Percentiles rank a stretch among this genome's conserved stretches.
Evolutionary conservation across 768 basidiomycete species (phyloP).

Genomic region (Termitomyces sp.): DNA sequence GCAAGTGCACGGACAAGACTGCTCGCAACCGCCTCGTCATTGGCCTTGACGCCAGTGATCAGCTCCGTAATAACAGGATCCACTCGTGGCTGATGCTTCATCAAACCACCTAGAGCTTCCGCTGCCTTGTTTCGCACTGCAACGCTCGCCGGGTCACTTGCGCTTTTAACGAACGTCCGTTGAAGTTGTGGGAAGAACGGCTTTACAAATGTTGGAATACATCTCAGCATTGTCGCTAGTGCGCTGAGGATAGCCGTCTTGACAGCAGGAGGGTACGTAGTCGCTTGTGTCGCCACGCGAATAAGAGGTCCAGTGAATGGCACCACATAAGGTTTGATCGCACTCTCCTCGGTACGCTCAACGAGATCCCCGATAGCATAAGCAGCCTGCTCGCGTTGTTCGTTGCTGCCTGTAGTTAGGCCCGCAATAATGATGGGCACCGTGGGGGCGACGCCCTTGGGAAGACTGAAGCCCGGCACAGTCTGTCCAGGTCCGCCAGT

Average conservation of each 20-base stretch:
- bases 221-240: conserved; percentile 76
- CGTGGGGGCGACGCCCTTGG: conserved; percentile 77
- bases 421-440: conserved; percentile 90
- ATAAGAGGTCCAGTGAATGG: conserved; percentile 95
- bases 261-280: conserved; percentile 87
- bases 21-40: conserved; percentile 66
- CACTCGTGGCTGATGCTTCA: conserved; percentile 85
- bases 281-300: conserved; percentile 86
- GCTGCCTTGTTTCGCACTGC: conserved; percentile 80
- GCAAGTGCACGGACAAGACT: conserved; percentile 76
- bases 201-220: conserved; percentile 85
- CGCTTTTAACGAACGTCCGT: conserved; percentile 92
- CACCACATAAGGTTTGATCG: conserved; percentile 94
- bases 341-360: conserved; percentile 68
- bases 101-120: conserved; percentile 80
- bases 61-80: conserved; percentile 95
- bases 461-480: conserved; percentile 83
- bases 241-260: conserved; percentile 89
- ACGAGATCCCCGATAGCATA: conserved; percentile 96
- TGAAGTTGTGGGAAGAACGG: conserved; percentile 99
- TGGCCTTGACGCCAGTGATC: conserved; percentile 47
- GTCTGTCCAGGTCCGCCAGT: conserved; percentile 69
- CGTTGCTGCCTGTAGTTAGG: conserved; percentile 90
- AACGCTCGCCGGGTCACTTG: conserved; percentile 71
- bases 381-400: conserved; percentile 92